Evolutionary conservation across 805 yeast species (phyloP).

Genomic region (Cyberlindnera sargentensis): DNA sequence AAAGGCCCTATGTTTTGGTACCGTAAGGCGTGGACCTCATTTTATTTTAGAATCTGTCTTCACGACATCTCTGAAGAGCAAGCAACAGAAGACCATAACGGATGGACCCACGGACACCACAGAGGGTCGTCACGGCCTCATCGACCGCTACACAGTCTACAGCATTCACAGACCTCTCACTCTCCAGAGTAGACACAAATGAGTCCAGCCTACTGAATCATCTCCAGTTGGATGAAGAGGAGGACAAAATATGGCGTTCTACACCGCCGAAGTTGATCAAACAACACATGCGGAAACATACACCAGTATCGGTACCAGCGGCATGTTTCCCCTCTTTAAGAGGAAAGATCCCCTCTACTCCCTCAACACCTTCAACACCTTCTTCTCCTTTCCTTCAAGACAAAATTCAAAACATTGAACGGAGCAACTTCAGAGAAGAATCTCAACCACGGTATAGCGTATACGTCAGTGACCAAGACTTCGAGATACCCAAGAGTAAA

Average conservation of each 20-base stretch:
- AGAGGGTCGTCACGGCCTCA: too few species aligned
- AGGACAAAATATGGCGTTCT: conserved; percentile 9
- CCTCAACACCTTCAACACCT: conserved; percentile 5
- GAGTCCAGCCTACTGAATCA: conserved; percentile 11
- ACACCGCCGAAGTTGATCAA: conserved; percentile 1
- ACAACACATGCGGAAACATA: not conserved
- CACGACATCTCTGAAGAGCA: too few species aligned
- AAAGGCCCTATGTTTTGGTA: too few species aligned
- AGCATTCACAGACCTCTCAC: not conserved
- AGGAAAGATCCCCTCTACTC: conserved; percentile 3
- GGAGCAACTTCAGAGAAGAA: not conserved
- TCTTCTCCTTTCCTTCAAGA: conserved; percentile 3
- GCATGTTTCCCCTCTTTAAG: conserved; percentile 13
- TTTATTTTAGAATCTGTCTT: too few species aligned
- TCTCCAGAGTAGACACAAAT: conserved; percentile 1
- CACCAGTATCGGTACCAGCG: conserved; percentile 11
- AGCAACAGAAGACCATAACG: too few species aligned
- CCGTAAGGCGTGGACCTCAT: too few species aligned
- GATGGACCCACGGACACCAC: too few species aligned
- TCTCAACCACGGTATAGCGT: conserved; percentile 8
- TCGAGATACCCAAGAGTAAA: conserved; percentile 7
- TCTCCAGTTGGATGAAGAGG: conserved; percentile 10
- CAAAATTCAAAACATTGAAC: not conserved
- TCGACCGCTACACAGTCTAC: too few species aligned
- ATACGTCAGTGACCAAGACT: conserved; percentile 10